Base-by-base conservation (phyloP, 768 basidiomycete genomes). In the Pleurotus citrinopileatus region DNA sequence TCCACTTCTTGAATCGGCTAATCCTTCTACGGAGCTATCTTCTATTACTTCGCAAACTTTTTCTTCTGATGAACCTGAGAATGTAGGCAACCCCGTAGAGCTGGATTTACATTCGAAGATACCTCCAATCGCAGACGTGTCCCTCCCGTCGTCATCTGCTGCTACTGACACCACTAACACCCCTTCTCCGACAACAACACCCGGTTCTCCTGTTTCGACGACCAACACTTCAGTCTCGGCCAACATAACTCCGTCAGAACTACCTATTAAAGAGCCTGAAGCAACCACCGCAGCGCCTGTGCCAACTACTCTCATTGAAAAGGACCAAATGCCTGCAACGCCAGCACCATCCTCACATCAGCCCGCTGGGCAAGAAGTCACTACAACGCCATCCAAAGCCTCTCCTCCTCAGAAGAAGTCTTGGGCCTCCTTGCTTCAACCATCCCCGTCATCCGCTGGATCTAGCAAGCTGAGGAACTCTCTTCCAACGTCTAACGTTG, bases 371-470 rank as follows among this genome's bases (percentile, higher is more conserved):
- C 42, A 22, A n/a, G 61, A 8, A 29, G 47, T 13, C 57, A 52
- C 28, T 58, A 59, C 3, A n/a, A 54, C 37, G 46, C 62, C 0
- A 52, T 61, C 27, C 28, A 48, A 48, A 0, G 52, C 71, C 3
- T 57, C 67, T 5, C 52, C 70, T 2, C 54, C 72, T 32, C 59
- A 73, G 20, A 87, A 83, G 69, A 89, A 84, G 65, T 87, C 86
- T 1, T 92, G 86, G 84, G 88, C 89, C 0, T 87, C 87, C 12
- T 81, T 92, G 28, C 73, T 91, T 32, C 78, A 79, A 2, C 56
- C 72, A 1, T 57, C 72, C 0, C 67, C 79, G 0, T 67, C 76
- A 3, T 54, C 65, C n/a, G n/a, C n/a, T n/a, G n/a, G n/a, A n/a
- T n/a, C n/a, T 32, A 29, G 65, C 9, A 59, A 61, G 61, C 74